phyloP scores from a whole-genome alignment of 352 stramenopile species.

The Pythium utonaiense region DNA sequence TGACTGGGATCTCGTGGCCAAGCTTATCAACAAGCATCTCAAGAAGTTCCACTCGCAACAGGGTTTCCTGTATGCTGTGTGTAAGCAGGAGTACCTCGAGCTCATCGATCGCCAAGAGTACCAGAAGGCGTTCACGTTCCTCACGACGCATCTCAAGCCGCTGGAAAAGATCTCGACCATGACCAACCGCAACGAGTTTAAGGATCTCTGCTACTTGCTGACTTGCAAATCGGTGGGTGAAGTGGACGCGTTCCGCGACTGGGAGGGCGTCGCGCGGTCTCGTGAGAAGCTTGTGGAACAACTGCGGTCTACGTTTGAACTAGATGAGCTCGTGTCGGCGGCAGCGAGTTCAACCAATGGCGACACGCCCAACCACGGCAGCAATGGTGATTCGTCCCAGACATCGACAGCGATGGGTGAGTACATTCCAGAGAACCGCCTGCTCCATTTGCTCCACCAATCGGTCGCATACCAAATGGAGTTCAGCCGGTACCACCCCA shows the following conservation, averaged over 20 bases:
- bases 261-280: constrained; percentile 73
- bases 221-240: constrained; percentile 87
- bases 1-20: constrained; percentile 84
- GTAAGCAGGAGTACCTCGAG: constrained; percentile 87
- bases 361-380: constrained; percentile 18
- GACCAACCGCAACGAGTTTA: constrained; percentile 83
- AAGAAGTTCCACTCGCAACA: constrained; percentile 83
- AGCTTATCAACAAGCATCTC: constrained; percentile 77
- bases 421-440: constrained; percentile 61
- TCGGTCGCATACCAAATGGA: constrained; percentile 89
- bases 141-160: constrained; percentile 86
- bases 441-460: constrained; percentile 81
- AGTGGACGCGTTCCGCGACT: constrained; percentile 80
- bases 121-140: constrained; percentile 88
- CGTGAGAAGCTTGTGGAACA: constrained; percentile 85
- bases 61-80: constrained; percentile 86
- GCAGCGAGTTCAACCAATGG: background rate
- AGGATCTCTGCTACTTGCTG: constrained; percentile 86
- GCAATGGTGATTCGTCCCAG: background rate
- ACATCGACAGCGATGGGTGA: background rate
- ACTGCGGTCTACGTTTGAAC: constrained; percentile 73
- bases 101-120: constrained; percentile 88
- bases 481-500: constrained; percentile 84
- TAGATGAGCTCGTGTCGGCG: constrained; percentile 64
- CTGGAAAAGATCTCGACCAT: constrained; percentile 77